Evolutionary conservation across 768 basidiomycete species (phyloP).

Genomic region (Psilocybe tampanensis): DNA sequence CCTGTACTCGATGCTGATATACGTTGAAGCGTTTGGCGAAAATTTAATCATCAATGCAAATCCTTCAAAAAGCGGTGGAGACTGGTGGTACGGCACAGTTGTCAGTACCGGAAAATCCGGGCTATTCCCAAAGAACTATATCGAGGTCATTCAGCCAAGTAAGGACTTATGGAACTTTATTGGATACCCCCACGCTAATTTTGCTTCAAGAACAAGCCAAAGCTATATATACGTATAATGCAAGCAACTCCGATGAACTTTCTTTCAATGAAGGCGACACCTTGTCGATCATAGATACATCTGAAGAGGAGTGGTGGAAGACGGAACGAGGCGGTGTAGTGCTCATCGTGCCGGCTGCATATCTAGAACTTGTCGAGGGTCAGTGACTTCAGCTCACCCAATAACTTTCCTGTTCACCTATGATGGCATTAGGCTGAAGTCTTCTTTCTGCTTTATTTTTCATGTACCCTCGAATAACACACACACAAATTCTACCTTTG

Average conservation of each 20-base stretch:
- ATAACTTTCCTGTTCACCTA: constrained; percentile 8
- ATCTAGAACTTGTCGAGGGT: constrained; percentile 88
- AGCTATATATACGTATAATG: constrained; percentile 80
- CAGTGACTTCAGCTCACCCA: constrained; percentile 52
- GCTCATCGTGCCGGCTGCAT: constrained; percentile 90
- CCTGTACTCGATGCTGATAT: constrained; percentile 4
- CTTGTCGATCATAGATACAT: constrained; percentile 77
- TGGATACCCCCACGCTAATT: constrained; percentile 8
- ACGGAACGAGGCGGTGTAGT: constrained; percentile 84
- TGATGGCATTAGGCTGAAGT: constrained; percentile 78
- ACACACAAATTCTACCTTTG: constrained; percentile 37
- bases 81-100: constrained; percentile 92
- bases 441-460: constrained; percentile 56
- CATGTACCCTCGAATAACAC: constrained; percentile 44
- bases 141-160: constrained; percentile 73
- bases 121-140: constrained; percentile 90
- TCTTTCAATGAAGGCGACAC: constrained; percentile 81
- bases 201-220: constrained; percentile 61
- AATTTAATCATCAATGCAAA: constrained; percentile 80
- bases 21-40: constrained; percentile 67
- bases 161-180: constrained; percentile 28
- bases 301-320: constrained; percentile 96
- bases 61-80: constrained; percentile 82
- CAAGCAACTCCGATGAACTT: constrained; percentile 77
- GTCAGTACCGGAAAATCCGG: constrained; percentile 70